Conservation (phyloP, 1,139 yeast genomes). For the Debaryomycetaceae sp. region DNA sequence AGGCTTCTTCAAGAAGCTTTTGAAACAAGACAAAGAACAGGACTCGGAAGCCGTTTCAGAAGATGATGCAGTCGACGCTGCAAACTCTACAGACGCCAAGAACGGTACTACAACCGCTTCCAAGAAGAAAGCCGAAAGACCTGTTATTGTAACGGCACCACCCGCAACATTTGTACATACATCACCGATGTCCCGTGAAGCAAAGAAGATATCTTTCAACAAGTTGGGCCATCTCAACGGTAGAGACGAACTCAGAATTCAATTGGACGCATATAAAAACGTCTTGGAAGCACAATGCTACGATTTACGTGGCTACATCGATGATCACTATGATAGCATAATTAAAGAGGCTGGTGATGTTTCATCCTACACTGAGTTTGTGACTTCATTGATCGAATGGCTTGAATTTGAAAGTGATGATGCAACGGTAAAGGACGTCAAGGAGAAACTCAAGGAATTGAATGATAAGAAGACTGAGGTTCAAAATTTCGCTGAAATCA, state of each 20-base stretch:
- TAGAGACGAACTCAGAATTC: conserved; percentile 46
- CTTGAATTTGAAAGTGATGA: conserved; percentile 69
- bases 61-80: conserved; percentile 7
- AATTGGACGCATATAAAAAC: conserved; percentile 50
- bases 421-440: conserved; percentile 43
- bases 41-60: conserved; percentile 8
- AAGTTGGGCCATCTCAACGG: conserved; percentile 31
- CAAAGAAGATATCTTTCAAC: conserved; percentile 30
- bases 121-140: neutral
- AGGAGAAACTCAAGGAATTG: conserved; percentile 21
- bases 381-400: conserved; percentile 67
- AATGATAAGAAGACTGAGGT: conserved; percentile 18
- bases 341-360: conserved; percentile 33
- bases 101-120: conserved; percentile 4
- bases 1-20: conserved; percentile 26
- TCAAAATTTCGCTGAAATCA: conserved; percentile 20
- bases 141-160: conserved; percentile 16
- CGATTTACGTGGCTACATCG: conserved; percentile 50
- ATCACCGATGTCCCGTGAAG: conserved; percentile 41
- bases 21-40: conserved; percentile 18
- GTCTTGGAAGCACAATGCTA: conserved; percentile 57
- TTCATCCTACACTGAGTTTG: conserved; percentile 18
- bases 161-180: conserved; percentile 36
- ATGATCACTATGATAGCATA: conserved; percentile 41
- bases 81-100: conserved; percentile 6